These are phyloP conservation scores for Asterochloris erici DNA, from an alignment of 139 green algal species.

Conservation along the genomic window DNA sequence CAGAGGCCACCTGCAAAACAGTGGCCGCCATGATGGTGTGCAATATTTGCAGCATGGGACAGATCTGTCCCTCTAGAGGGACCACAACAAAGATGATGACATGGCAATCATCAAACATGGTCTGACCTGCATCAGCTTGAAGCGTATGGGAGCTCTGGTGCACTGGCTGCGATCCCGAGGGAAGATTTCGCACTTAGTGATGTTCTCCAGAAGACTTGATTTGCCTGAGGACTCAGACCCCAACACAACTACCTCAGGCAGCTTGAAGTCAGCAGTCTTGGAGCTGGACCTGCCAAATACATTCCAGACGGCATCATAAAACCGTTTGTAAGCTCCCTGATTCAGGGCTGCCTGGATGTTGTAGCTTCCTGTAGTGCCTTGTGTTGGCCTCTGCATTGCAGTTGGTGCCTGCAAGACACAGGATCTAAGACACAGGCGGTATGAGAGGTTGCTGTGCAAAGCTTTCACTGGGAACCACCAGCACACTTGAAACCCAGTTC, in stretches of 20 bases:
- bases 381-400: too few relatives aligned
- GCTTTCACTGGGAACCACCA: too few relatives aligned
- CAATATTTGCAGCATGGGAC: not conserved
- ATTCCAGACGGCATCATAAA: too few relatives aligned
- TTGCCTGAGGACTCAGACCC: conserved; percentile 2
- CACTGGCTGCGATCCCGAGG: conserved; percentile 1
- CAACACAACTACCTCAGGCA: conserved; percentile 4
- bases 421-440: too few relatives aligned
- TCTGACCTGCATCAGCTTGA: conserved; percentile 7
- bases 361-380: too few relatives aligned
- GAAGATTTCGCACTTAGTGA: conserved; percentile 11
- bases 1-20: not conserved
- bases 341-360: too few relatives aligned
- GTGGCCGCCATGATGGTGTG: not conserved
- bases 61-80: not conserved
- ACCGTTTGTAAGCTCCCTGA: too few relatives aligned
- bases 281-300: not conserved
- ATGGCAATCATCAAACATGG: not conserved
- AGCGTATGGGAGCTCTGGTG: conserved; percentile 6
- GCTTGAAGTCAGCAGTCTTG: not conserved
- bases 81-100: not conserved
- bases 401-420: too few relatives aligned
- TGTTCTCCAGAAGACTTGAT: conserved; percentile 17
- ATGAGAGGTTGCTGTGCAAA: too few relatives aligned
- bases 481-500: too few relatives aligned